phyloP scores from a whole-genome alignment of 768 basidiomycete genomes.

The Antrodiella citrinella region DNA sequence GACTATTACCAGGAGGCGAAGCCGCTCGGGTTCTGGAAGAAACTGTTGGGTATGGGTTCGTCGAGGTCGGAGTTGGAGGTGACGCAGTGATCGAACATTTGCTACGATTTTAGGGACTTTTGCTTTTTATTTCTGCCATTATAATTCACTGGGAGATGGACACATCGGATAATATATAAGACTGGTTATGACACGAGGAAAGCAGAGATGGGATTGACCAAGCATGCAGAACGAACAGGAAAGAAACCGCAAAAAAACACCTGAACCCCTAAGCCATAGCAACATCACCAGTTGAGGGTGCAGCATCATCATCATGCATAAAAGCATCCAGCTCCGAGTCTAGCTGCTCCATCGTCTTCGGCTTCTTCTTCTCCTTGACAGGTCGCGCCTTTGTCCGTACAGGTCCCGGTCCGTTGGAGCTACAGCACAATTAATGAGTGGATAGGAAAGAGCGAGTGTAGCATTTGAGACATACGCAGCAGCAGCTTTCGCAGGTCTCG shows the following conservation, averaged over 20 bases:
- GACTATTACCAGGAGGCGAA: background rate
- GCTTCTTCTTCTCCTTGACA: slow-evolving; percentile 49
- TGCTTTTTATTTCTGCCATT: too few relatives aligned
- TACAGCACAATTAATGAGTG: slow-evolving; percentile 1
- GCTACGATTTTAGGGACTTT: too few relatives aligned
- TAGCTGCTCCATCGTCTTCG: slow-evolving; percentile 74
- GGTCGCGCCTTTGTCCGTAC: slow-evolving; percentile 20
- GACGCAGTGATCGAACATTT: too few relatives aligned
- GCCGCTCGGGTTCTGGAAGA: background rate
- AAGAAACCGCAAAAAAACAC: too few relatives aligned
- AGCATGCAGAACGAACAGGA: too few relatives aligned
- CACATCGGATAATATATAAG: too few relatives aligned
- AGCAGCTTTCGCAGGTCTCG: background rate
- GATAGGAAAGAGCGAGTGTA: too few relatives aligned
- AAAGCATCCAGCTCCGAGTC: slow-evolving; percentile 86
- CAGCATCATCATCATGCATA: slow-evolving; percentile 48
- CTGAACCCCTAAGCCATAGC: slow-evolving; percentile 46
- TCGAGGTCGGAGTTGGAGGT: background rate
- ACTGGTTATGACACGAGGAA: too few relatives aligned
- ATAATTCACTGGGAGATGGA: too few relatives aligned
- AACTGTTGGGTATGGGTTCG: background rate
- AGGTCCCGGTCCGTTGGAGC: slow-evolving; percentile 21
- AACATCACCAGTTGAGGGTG: slow-evolving; percentile 35
- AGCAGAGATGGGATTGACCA: too few relatives aligned
- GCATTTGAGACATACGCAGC: background rate